Percentiles rank a stretch among this genome's conserved stretches.
These are phyloP conservation scores for Spathaspora hagerdaliae DNA, from an alignment of 805 yeast genomes.

Conservation along the genomic window DNA sequence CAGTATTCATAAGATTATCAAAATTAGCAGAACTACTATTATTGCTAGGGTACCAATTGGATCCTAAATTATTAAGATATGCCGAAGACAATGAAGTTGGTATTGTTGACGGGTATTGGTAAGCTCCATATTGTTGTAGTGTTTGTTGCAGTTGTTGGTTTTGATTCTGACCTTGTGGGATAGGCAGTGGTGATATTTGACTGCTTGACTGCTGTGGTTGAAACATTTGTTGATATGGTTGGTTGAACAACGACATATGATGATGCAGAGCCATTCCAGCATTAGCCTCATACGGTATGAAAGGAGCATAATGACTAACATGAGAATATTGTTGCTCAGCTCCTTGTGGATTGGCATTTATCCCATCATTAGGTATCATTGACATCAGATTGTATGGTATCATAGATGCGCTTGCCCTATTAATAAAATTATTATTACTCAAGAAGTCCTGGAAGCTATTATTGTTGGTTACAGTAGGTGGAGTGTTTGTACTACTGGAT, in stretches of 20 bases:
- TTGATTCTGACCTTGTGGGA: constrained; percentile 4
- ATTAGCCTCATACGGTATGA: constrained; percentile 20
- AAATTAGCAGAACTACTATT: constrained; percentile 1
- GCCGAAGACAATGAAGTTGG: not conserved
- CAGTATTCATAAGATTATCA: not conserved
- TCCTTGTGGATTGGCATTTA: not conserved
- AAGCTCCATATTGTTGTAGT: constrained; percentile 1
- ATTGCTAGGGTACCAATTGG: not conserved
- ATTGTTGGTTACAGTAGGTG: not conserved
- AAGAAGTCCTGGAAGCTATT: constrained; percentile 9
- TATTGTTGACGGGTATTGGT: constrained; percentile 1
- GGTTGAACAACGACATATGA: constrained; percentile 1
- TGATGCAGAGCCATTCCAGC: constrained; percentile 8
- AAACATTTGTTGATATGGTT: not conserved
- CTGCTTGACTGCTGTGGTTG: not conserved
- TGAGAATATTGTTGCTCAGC: constrained; percentile 11
- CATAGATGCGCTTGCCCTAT: constrained; percentile 10
- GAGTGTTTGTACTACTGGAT: constrained; percentile 1
- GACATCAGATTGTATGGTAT: constrained; percentile 7
- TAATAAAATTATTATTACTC: constrained; percentile 16
- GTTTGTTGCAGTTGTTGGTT: constrained; percentile 5
- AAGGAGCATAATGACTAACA: constrained; percentile 25
- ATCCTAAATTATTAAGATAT: not conserved
- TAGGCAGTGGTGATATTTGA: constrained; percentile 4
- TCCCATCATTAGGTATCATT: not conserved